phyloP scores from a whole-genome alignment of 495 filamentous ascomycete genomes.

The Xylaria grammica region DNA sequence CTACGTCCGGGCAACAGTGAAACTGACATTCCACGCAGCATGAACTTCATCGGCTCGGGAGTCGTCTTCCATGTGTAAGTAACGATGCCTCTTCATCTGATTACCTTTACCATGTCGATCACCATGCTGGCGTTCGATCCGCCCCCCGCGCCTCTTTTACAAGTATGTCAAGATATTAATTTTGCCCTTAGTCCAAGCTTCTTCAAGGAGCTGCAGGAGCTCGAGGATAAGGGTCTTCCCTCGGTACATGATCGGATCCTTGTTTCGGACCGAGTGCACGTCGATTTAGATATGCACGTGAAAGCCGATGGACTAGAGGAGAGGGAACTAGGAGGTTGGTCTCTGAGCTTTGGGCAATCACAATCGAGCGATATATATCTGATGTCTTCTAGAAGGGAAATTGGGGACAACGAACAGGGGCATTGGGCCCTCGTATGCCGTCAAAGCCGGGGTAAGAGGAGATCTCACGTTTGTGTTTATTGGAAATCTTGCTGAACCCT shows the following conservation, averaged over 20 bases:
- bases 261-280: constrained; percentile 78
- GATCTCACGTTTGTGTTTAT: neutral
- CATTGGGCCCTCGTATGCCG: constrained; percentile 81
- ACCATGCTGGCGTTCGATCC: too few relatives aligned
- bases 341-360: neutral
- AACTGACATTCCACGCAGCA: constrained; percentile 32
- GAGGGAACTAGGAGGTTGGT: constrained; percentile 62
- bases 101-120: too few relatives aligned
- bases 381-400: constrained; percentile 19
- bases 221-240: constrained; percentile 72
- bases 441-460: constrained; percentile 64
- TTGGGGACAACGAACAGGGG: constrained; percentile 64
- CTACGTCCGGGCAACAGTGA: too few relatives aligned
- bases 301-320: constrained; percentile 84
- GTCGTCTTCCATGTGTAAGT: constrained; percentile 78
- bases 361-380: constrained; percentile 3
- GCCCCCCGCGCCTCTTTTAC: too few relatives aligned
- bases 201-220: constrained; percentile 77
- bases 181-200: constrained; percentile 48
- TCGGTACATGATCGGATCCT: constrained; percentile 69
- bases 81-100: too few relatives aligned
- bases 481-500: neutral
- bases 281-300: constrained; percentile 81
- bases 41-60: constrained; percentile 84
- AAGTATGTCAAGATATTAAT: too few relatives aligned